Base-by-base conservation (phyloP, 306 rosid genomes). In the Trichosanthes cucumerina region DNA sequence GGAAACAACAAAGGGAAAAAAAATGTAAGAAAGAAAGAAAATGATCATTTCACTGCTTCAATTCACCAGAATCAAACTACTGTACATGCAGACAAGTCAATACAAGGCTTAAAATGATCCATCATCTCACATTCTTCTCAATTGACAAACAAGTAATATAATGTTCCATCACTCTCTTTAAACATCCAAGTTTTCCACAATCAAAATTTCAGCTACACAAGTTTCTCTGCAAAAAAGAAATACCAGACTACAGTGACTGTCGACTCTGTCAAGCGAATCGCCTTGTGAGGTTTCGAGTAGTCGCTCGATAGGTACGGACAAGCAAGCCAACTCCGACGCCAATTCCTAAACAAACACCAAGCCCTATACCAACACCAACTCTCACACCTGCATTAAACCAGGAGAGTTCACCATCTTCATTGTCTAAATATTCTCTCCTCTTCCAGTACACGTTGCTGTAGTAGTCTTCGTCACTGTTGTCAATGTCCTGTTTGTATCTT, bases 371-470 rank as follows among this genome's bases (percentile, higher is more conserved):
- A 2, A 84, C 87, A 2, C 87, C 87, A 49, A 84, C 87, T 76
- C 87, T 81, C 62, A 84, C 85, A 23, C 87, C 87, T 56, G 87
- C 85, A 68, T 84, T 84, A 68, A 84, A 84, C 87, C 87, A 84
- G 38, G 85, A 79, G 47, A 84, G 87, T 63, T 84, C 87, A 18
- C 85, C 87, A 43, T 84, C 87, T 79, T 84, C 87, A 31, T 78
- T 77, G 3, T 84, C 85, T 65, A 74, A 31, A 47, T 81, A 84
- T 23, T 84, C 87, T 10, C 83, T 59, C 71, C 86, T 80, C 79
- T 81, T 82, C 87, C 81, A 84, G 64, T 81, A 81, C 83, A 79
- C 59, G 69, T 53, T 71, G 36, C 33, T 72, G 68, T 62, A 39
- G 41, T 71, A 49, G 8, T 79, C 58, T 26, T 60, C 80, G n/a